Evolutionary conservation across 1,284 basidiomycete species (phyloP), one percentile per base, ranked within the genome.

Genomic region (Sporisorium scitamineum): DNA sequence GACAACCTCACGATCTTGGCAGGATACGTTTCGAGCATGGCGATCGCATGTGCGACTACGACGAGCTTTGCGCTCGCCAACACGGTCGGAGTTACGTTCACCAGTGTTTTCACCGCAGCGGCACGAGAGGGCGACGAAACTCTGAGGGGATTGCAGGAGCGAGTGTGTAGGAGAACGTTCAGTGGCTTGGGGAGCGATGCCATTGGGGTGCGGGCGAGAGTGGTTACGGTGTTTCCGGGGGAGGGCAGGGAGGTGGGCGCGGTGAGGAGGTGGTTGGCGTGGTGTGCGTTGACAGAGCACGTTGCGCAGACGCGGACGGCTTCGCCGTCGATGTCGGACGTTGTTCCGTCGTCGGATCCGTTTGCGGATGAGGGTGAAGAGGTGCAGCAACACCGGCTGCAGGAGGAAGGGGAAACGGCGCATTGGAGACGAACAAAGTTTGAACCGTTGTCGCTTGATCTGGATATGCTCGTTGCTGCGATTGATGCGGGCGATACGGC

Each of bases 251-350:
- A 60, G 18, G 20, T 60, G 2, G 48, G 22, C 20, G 63, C 53
- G 8, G 37, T 75, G 5, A 39, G 54, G 16, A 24, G 60, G 42
- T 75, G 67, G 63, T 24, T 75, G 18, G 63, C 63, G 8, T 75
- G 67, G 67, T 27, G 52, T 2, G 60, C 52, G 9, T 22, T 75
- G 24, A 71, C 69, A 16, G 54, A 71, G 51, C 62, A 71, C 47
- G 34, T 70, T 32, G 58, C 59, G 9, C 32, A 22, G n/a, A 24
- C 50, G 10, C 16, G 14, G 10, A 24, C 34, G 20, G 45, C 47
- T 18, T 58, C 47, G 27, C 56, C 47, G 24, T 16, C 27, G n/a
- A 27, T 8, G 27, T 16, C 13, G 2, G 61, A 54, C 10, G 42
- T 27, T 4, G 45, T 59, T 11, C 50, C 56, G 3, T 65, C 62